These are phyloP conservation scores for Parastagonospora avenae DNA, from an alignment of 2,329 filamentous ascomycete species.

Conservation along the genomic window DNA sequence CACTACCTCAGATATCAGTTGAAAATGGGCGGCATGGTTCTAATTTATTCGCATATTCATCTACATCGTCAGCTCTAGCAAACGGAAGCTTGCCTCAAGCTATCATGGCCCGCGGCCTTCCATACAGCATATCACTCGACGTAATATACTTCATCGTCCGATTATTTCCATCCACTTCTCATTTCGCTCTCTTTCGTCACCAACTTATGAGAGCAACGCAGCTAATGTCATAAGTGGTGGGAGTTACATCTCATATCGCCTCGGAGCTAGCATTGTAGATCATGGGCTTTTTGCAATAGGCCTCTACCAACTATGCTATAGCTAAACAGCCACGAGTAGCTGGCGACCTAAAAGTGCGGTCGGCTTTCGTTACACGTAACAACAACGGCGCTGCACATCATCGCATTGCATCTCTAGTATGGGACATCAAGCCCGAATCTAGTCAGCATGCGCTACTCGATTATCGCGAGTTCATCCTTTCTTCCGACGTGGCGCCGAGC, in stretches of 20 bases:
- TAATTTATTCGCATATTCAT: too few species aligned
- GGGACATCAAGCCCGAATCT: slow-evolving; percentile 5
- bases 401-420: background rate
- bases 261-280: background rate
- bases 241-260: background rate
- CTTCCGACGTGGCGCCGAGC: slow-evolving; percentile 13
- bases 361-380: slow-evolving; percentile 4
- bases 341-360: background rate
- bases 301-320: background rate
- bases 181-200: too few species aligned
- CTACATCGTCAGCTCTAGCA: background rate
- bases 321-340: background rate
- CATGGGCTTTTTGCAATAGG: background rate
- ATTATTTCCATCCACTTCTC: background rate
- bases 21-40: too few species aligned
- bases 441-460: background rate
- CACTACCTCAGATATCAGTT: too few species aligned
- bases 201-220: too few species aligned
- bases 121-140: background rate
- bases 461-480: background rate
- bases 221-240: background rate
- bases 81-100: background rate
- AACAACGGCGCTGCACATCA: background rate
- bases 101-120: background rate
- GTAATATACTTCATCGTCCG: background rate